phyloP scores from a whole-genome alignment of 2,329 filamentous ascomycete genomes.

The Penicillium sp. region DNA sequence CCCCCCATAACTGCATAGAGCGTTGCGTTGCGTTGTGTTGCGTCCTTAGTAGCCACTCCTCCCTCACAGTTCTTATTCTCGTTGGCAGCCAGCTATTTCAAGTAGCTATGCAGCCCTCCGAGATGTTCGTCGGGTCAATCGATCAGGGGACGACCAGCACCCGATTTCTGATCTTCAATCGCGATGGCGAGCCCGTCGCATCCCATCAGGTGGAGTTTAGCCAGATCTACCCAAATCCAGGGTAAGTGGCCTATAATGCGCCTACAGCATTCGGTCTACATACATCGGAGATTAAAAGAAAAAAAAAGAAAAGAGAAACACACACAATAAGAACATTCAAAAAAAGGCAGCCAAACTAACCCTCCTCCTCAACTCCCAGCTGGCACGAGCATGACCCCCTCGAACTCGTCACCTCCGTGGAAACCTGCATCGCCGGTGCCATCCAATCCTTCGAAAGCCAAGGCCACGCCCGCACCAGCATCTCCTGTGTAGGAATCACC shows the following conservation, averaged over 20 bases:
- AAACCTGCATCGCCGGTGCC: constrained; percentile 75
- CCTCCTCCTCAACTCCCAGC: constrained; percentile 45
- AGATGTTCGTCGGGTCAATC: constrained; percentile 75
- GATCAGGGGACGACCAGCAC: constrained; percentile 90
- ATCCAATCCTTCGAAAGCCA: constrained; percentile 66
- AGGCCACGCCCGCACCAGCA: constrained; percentile 65
- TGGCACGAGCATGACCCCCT: constrained; percentile 88
- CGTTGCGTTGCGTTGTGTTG: background rate
- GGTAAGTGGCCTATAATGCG: constrained; percentile 56
- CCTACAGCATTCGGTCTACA: background rate
- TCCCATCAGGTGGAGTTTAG: constrained; percentile 84
- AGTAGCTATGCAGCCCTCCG: constrained; percentile 26
- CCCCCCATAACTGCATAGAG: background rate
- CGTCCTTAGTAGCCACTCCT: background rate
- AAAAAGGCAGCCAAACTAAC: background rate
- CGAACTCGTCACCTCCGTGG: constrained; percentile 72
- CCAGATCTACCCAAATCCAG: constrained; percentile 80
- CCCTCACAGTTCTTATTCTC: background rate
- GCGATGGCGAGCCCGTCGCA: constrained; percentile 72
- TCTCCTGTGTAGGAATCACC: constrained; percentile 79
- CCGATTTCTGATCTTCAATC: constrained; percentile 86
- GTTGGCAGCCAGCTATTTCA: background rate
- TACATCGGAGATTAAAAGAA: background rate
- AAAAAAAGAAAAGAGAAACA: background rate
- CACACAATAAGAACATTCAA: background rate